A percentile compares a stretch with the other conserved stretches of the same genome.
These are phyloP conservation scores for Aspergillus olivimuriae DNA, from an alignment of 495 filamentous ascomycete genomes.

Conservation along the genomic window DNA sequence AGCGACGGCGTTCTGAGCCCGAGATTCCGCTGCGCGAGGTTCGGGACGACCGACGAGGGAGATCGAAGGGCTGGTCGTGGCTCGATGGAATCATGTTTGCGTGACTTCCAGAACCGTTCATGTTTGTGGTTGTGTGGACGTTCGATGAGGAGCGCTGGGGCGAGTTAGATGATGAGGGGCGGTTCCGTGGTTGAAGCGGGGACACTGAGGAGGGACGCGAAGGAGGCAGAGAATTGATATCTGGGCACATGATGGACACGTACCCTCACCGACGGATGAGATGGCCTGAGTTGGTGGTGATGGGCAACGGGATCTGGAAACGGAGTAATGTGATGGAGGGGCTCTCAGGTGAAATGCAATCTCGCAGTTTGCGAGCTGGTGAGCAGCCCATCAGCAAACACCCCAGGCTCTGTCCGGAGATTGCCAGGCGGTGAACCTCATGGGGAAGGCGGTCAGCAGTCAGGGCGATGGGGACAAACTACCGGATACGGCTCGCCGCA, in stretches of 20 bases:
- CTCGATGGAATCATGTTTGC: neutral
- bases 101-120: slow-evolving; percentile 19
- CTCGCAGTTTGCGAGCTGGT: too few species aligned
- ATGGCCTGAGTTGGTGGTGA: neutral
- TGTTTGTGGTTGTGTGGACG: too few species aligned
- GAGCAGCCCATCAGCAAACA: too few species aligned
- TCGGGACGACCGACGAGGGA: slow-evolving; percentile 43
- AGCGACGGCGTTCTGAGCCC: slow-evolving; percentile 47
- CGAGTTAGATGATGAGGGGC: slow-evolving; percentile 15
- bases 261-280: too few species aligned
- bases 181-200: slow-evolving; percentile 26
- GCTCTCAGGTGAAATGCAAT: neutral
- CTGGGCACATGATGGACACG: slow-evolving; percentile 49
- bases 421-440: too few species aligned
- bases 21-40: slow-evolving; percentile 46
- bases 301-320: neutral
- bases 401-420: too few species aligned
- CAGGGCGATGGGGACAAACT: too few species aligned
- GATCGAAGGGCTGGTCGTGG: slow-evolving; percentile 19
- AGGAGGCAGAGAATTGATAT: slow-evolving; percentile 69
- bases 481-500: too few species aligned
- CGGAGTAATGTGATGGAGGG: slow-evolving; percentile 1
- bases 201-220: slow-evolving; percentile 48
- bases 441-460: too few species aligned
- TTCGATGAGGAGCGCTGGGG: slow-evolving; percentile 6